These are phyloP conservation scores for Ampelocalamus luodianensis DNA, from an alignment of 176 grass and related monocot species.

Conservation along the genomic window DNA sequence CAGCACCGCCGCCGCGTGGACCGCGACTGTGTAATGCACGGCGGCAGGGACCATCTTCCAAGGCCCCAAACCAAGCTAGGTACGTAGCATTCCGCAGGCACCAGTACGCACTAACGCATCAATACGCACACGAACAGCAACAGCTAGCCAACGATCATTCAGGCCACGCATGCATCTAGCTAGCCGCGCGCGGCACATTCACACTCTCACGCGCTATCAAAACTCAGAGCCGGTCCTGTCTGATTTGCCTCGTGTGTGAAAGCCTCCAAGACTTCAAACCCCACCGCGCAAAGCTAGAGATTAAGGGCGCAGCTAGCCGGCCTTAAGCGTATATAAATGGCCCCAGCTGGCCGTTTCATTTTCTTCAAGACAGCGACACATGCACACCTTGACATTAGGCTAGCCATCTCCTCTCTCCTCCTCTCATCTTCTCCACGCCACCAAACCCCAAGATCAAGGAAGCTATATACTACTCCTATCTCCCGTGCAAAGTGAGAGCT, in stretches of 20 bases:
- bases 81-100: too few species aligned
- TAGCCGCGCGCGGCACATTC: constrained; percentile 25
- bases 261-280: constrained; percentile 16
- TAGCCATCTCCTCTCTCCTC: not conserved
- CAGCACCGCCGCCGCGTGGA: not conserved
- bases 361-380: constrained; percentile 43
- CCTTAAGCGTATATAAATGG: constrained; percentile 36
- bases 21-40: constrained; percentile 2
- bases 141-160: not conserved
- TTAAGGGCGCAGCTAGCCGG: not conserved
- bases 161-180: not conserved
- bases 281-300: too few species aligned
- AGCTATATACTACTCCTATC: constrained; percentile 14
- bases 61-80: not conserved
- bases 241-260: constrained; percentile 43
- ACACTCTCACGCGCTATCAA: constrained; percentile 29
- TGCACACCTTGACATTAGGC: constrained; percentile 55
- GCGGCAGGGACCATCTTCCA: constrained; percentile 11
- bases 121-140: not conserved
- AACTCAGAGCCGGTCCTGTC: not conserved
- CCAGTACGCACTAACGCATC: not conserved
- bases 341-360: constrained; percentile 22
- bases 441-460: constrained; percentile 47
- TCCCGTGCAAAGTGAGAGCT: not conserved
- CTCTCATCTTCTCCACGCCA: constrained; percentile 39